Evolutionary conservation across 2,329 filamentous ascomycete genomes (phyloP), one percentile per base, ranked within the genome.

Genomic region (Hymenoscyphus albidus): DNA sequence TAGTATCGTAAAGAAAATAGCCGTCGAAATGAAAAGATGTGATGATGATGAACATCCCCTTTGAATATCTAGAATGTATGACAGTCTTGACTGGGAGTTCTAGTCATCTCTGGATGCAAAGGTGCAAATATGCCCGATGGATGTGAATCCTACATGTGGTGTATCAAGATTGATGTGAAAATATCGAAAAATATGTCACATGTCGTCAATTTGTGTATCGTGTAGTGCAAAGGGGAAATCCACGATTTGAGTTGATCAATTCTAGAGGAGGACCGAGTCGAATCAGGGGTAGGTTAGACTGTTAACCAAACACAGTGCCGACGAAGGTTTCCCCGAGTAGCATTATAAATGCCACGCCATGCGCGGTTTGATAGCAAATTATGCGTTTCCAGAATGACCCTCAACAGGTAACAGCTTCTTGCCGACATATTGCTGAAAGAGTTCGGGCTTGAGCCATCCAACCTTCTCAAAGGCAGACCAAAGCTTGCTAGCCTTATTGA

Each of bases 401-500:
- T 44, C 6, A 44, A 44, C 14, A 44, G 48, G 13, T 13, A 18
- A 12, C 9, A n/a, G 42, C 18, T 54, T 54, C 48, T 54, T 54
- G 22, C 18, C 9, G 10, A 54, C 2, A 54, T 13, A 54, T 10
- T 54, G 48, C 22, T 22, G 48, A 18, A 54, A 54, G 18, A 12
- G 22, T 5, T 54, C 48, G 2, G 48, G 18, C 48, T 74, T 64
- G 12, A 97, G 87, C 92, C 93, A 96, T 70, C 90, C 90, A 44
- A 95, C 91, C 71, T 88, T 89, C 59, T 97, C 91, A 74, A 92
- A 98, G 5, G 92, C 92, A 44, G 88, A 88, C 91, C 92, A 97
- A 58, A 98, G 82, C 77, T 94, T 94, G 70, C 92, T 96, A 2
- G 93, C 92, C 81, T 97, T 98, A 82, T 97, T 97, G 76, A 98